Base-by-base conservation (phyloP, 768 basidiomycete species). In the Pisolithus albus region DNA sequence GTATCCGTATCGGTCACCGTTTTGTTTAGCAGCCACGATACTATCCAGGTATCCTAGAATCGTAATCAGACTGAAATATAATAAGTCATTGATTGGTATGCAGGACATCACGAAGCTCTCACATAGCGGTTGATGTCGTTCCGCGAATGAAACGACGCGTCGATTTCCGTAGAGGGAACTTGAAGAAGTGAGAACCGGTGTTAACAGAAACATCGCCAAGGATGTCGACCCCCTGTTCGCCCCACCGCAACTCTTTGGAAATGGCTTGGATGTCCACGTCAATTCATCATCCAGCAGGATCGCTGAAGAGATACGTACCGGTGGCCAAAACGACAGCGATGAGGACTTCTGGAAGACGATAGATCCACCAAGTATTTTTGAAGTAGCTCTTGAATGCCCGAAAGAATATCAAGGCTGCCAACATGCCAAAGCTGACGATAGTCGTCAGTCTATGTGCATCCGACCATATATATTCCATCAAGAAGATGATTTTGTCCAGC, bases 11-110 rank as follows among this genome's bases (percentile, higher is more conserved):
- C 84, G 83, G 4, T 82, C 79, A 0, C 83, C 82, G 53, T 88
- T 94, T 65, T 97, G 93, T 61, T 98, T 96, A 2, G 95, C 95
- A 0, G 93, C 89, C 2, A 93, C 92, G 55, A 96, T 92, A 54
- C 88, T 91, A 65, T 99, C 95, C 54, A 99, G 72, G 65, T 94
- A 96, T 1, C 96, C 96, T 19, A 92, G 78, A 39, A 95, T 77
- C 0, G 88, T 80, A 46, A 90, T 85, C 48, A 92, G 64, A 30
- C 87, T 89, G 57, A 30, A 18, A 40, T 38, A 18, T 24, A 13
- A 61, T 30, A 53, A 54, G 19, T 36, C 23, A 3, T 10, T 5
- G 24, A 8, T 16, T 23, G 16, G 32, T 0, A 2, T n/a, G 19
- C 6, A 46, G 1, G 7, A 15, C 43, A 45, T 8, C 11, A 50